Evolutionary conservation across 2,329 filamentous ascomycete genomes (phyloP).

Genomic region (Aspergillus alliaceus): DNA sequence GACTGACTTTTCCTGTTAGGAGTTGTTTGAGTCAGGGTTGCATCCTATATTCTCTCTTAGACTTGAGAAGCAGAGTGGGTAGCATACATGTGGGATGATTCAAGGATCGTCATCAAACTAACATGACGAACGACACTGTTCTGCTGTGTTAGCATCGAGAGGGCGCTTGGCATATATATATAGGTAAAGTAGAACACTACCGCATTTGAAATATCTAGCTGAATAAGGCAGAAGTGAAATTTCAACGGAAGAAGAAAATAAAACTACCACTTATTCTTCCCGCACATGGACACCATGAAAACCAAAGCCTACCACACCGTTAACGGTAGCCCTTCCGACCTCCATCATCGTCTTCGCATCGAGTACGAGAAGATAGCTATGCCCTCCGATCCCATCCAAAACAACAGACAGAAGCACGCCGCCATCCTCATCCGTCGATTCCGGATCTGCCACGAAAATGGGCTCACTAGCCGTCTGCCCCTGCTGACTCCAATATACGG

Average conservation of each 20-base stretch:
- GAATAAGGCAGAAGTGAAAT: background rate
- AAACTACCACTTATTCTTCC: background rate
- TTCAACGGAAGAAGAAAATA: background rate
- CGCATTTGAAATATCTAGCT: background rate
- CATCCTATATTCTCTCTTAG: no score
- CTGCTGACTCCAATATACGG: background rate
- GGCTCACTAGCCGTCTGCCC: background rate
- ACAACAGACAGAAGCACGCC: background rate
- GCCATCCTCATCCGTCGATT: background rate
- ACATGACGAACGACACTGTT: background rate
- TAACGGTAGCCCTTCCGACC: background rate
- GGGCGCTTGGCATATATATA: no score
- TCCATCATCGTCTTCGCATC: background rate
- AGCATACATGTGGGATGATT: background rate
- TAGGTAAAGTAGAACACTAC: background rate
- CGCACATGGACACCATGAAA: background rate
- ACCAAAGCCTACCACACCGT: background rate
- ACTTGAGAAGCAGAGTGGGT: no score
- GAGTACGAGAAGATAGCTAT: background rate
- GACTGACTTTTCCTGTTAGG: no score
- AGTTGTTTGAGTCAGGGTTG: background rate
- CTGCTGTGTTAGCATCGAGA: background rate
- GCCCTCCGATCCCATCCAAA: background rate
- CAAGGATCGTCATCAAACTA: background rate
- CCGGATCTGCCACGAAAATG: background rate